Evolutionary conservation across 306 rosid genomes (phyloP), one percentile per base, ranked within the genome.

Genomic region (Psophocarpus tetragonolobus): DNA sequence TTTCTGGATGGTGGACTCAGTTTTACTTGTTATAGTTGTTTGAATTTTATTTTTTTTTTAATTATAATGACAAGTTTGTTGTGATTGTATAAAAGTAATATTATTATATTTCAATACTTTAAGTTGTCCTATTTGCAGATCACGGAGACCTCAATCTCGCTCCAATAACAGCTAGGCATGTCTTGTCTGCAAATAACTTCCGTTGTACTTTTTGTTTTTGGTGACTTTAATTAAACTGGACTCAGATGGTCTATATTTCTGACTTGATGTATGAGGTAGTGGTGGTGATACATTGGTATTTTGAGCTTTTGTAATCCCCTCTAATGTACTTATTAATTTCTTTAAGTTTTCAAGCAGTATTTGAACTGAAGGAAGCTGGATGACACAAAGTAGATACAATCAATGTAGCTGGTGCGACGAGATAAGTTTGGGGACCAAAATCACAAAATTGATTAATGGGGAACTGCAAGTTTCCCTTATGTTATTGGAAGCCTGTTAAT

Each of bases 81-180:
- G 26, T 64, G 36, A 33, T 45, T 32, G 23, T 57, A 38, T 17
- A 38, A 26, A 36, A 71, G 39, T 38, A 10, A 39, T 50, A 62
- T 41, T 47, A 33, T 65, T 36, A 45, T 27, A 47, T 80, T 84
- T 57, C 68, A 64, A 39, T 47, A 39, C 66, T 79, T 36, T 11
- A 12, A 17, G 8, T 30, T 85, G 66, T 33, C 73, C 45, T 47
- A 23, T 79, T 78, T 71, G 57, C 91, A 93, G 97, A 76, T 89
- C 85, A 0, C 81, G 80, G 21, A 91, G 92, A 81, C 94, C 88
- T 4, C 88, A 90, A 45, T 89, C 92, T 68, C 92, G 90, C 79
- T 87, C 89, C 87, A 82, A 83, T 53, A 91, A 92, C 85, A 86
- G 53, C 81, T 93, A 91, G 96, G 97, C 89, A 87, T 54, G 89